Percentiles rank a stretch among this genome's conserved stretches.
phyloP scores from a whole-genome alignment of 1,139 yeast genomes.

The Petasospora rhodanensis region DNA sequence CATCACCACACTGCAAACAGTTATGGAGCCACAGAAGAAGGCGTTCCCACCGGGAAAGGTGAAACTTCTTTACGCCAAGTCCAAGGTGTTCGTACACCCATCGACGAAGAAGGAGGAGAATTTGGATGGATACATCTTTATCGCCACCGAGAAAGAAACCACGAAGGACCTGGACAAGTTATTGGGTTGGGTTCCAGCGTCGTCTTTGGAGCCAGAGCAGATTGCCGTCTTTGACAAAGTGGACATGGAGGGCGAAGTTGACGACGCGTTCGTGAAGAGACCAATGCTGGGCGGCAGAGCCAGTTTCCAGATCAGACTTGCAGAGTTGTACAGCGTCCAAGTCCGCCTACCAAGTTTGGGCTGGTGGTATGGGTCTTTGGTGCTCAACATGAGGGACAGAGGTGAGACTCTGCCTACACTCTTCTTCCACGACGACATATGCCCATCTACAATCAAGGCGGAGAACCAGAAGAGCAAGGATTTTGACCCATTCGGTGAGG shows the following conservation, averaged over 20 bases:
- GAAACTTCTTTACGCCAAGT: constrained; percentile 33
- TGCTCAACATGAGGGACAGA: constrained; percentile 56
- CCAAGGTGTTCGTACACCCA: constrained; percentile 81
- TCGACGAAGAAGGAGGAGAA: constrained; percentile 70
- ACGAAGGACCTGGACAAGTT: constrained; percentile 55
- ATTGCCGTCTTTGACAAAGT: constrained; percentile 45
- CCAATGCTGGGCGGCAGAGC: constrained; percentile 55
- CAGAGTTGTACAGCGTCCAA: constrained; percentile 71
- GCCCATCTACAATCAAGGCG: constrained; percentile 64
- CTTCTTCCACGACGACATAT: constrained; percentile 89
- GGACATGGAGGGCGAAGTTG: constrained; percentile 37
- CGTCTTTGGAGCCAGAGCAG: constrained; percentile 45
- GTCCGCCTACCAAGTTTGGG: constrained; percentile 79
- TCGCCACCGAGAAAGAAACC: constrained; percentile 42
- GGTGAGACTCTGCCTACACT: constrained; percentile 71
- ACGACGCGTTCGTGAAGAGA: constrained; percentile 35
- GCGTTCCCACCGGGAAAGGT: constrained; percentile 15
- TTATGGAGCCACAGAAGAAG: no score
- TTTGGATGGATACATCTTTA: constrained; percentile 66
- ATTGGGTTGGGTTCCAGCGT: constrained; percentile 76
- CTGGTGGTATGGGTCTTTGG: constrained; percentile 88
- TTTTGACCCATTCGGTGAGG: constrained; percentile 71
- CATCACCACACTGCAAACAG: no score
- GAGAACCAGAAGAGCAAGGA: constrained; percentile 54
- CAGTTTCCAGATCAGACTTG: constrained; percentile 58